Evolutionary conservation across 768 basidiomycete species (phyloP).

Genomic region (Porphyrellus cyaneotinctus): DNA sequence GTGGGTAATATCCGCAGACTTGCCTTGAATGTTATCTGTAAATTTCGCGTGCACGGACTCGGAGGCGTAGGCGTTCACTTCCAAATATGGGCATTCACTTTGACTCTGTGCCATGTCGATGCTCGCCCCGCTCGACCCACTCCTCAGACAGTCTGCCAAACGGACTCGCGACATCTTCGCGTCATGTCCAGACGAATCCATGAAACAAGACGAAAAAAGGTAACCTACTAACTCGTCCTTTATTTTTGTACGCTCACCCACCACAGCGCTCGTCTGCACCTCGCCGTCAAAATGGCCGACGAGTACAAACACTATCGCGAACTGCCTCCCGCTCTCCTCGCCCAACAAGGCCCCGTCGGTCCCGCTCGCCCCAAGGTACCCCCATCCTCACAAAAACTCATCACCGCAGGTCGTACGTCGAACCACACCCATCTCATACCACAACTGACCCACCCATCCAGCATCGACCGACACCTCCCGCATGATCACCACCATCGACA

Average conservation of each 20-base stretch:
- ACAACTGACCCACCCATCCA: constrained; percentile 18
- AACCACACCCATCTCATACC: neutral
- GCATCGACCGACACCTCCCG: constrained; percentile 48
- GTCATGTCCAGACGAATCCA: constrained; percentile 54
- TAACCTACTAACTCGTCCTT: constrained; percentile 17
- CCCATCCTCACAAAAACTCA: constrained; percentile 53
- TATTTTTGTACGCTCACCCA: neutral
- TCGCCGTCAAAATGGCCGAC: constrained; percentile 82
- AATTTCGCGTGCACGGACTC: too few species aligned
- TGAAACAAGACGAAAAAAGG: constrained; percentile 72
- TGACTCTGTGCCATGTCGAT: constrained; percentile 21
- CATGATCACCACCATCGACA: constrained; percentile 74
- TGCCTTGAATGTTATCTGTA: too few species aligned
- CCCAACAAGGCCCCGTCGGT: constrained; percentile 78
- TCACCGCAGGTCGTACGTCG: constrained; percentile 65
- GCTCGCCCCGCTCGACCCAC: constrained; percentile 62
- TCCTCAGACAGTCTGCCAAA: constrained; percentile 63
- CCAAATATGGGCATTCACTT: constrained; percentile 4
- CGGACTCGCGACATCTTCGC: constrained; percentile 70
- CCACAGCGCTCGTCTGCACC: constrained; percentile 55
- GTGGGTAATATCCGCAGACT: too few species aligned
- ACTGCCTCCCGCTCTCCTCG: constrained; percentile 73
- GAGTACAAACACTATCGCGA: constrained; percentile 87
- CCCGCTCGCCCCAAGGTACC: constrained; percentile 58
- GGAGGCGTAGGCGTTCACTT: too few species aligned